Evolutionary conservation across 176 grass and related monocot genomes (phyloP).

Genomic region (Oryza coarctata): DNA sequence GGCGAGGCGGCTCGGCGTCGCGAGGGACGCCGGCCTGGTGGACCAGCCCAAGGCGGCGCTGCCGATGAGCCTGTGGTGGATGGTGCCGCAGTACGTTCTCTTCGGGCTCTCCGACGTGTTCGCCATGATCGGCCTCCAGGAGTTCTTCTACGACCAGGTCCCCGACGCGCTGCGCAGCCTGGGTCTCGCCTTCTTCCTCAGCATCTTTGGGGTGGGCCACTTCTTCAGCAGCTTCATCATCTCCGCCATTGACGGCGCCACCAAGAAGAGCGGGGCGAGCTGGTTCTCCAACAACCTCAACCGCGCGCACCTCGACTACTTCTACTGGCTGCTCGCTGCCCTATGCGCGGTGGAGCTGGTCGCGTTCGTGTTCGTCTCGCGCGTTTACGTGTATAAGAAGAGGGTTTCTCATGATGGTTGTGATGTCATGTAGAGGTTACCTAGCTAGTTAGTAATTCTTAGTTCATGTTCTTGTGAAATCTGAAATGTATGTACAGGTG

Average conservation of each 20-base stretch:
- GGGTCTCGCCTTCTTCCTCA: constrained; percentile 42
- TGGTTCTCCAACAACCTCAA: constrained; percentile 44
- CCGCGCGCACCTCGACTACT: constrained; percentile 54
- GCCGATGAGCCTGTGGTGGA: constrained; percentile 94
- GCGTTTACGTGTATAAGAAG: constrained; percentile 26
- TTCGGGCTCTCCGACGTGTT: constrained; percentile 76
- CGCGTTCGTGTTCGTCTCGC: constrained; percentile 14
- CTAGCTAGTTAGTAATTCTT: too few relatives aligned
- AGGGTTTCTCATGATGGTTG: not conserved
- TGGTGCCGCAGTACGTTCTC: constrained; percentile 78
- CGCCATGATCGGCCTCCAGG: constrained; percentile 75
- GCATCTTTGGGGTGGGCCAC: constrained; percentile 45
- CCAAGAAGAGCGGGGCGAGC: constrained; percentile 36
- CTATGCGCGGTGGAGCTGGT: constrained; percentile 30
- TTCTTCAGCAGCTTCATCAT: constrained; percentile 50
- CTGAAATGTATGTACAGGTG: not conserved
- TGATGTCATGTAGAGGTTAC: not conserved
- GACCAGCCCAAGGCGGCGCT: constrained; percentile 37
- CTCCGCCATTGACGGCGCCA: constrained; percentile 44
- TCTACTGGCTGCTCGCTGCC: constrained; percentile 60
- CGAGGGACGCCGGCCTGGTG: constrained; percentile 38
- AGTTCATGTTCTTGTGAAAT: not conserved
- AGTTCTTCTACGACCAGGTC: constrained; percentile 97
- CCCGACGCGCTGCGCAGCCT: constrained; percentile 55
- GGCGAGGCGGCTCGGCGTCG: constrained; percentile 37